These are phyloP conservation scores for Ophiosphaerella herpotricha DNA, from an alignment of 2,329 filamentous ascomycete species.

Conservation along the genomic window DNA sequence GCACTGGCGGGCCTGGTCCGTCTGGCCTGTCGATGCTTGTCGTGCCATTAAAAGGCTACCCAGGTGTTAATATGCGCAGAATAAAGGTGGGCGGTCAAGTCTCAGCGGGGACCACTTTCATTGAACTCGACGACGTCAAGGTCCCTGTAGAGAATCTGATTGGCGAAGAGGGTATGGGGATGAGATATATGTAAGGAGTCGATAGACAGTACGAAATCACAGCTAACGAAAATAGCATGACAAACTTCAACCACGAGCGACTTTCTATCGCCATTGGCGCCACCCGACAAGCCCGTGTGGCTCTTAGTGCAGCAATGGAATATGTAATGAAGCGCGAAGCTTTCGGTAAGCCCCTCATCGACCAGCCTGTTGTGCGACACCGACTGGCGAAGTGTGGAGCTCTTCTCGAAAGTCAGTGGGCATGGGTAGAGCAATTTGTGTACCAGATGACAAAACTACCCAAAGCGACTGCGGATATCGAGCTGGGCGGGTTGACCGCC, in stretches of 20 bases:
- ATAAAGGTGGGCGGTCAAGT: conserved; percentile 70
- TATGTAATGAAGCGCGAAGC: conserved; percentile 70
- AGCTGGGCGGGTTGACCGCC: conserved; percentile 73
- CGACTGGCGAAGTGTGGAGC: conserved; percentile 72
- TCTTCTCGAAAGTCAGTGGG: conserved; percentile 69
- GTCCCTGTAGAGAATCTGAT: conserved; percentile 73
- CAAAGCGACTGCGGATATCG: conserved; percentile 63
- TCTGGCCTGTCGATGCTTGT: conserved; percentile 68
- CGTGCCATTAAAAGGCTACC: conserved; percentile 69
- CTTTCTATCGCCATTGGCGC: conserved; percentile 68
- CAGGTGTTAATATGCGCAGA: conserved; percentile 70
- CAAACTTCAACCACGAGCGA: conserved; percentile 80
- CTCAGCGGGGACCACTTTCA: conserved; percentile 72
- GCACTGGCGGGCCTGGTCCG: conserved; percentile 69
- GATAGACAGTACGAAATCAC: too few species aligned
- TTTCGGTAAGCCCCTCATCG: conserved; percentile 70
- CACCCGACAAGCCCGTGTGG: conserved; percentile 66
- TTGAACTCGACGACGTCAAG: conserved; percentile 75
- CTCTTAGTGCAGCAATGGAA: conserved; percentile 62
- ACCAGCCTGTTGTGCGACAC: conserved; percentile 75
- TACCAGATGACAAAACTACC: conserved; percentile 68
- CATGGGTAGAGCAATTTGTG: conserved; percentile 73
- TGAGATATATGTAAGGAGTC: conserved; percentile 62
- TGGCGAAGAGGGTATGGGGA: conserved; percentile 70
- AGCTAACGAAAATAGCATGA: conserved; percentile 55